Evolutionary conservation across 495 filamentous ascomycete genomes (phyloP), one percentile per base, ranked within the genome.

Genomic region (Xylaria nigripes): DNA sequence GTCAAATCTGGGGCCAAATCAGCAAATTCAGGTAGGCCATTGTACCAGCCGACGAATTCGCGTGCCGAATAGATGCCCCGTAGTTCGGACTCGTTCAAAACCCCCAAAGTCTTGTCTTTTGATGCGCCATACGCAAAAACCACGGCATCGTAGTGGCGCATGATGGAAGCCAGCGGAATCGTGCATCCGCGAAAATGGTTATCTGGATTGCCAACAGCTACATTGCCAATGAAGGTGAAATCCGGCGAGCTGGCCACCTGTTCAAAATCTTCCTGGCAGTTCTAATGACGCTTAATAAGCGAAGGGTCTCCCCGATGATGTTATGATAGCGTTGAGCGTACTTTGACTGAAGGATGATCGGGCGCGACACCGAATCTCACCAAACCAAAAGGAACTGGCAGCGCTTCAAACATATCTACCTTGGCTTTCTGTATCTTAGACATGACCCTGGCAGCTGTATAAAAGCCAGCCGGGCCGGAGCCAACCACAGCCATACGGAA

Each of bases 31-130:
- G 93, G 94, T 0, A 95, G 77, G 16, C 94, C 91, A 64, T 97
- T 97, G 70, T 98, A 98, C 93, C 93, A 98, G 15, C 92, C 93
- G 6, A 98, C 94, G 68, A 97, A 98, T 46, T 89, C 86, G 6
- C 93, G 81, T 3, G 93, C 93, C 15, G 90, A 95, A 70, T 89
- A 85, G 32, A 98, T 83, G 38, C 89, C 88, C 10, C 73, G 72
- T 30, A 88, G 59, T 13, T 67, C 68, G 9, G 83, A 72, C 61
- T 98, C 93, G n/a, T 91, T 89, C 0, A 86, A 83, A 40, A 98
- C 87, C 0, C 79, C 82, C 0, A 98, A 75, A 10, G 73, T 80
- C 52, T 83, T 81, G 68, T 98, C 93, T 65, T 87, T 78, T 1
- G 87, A 84, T 0, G 94, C 90, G 19, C 93, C 93, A 60, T 96